Base-by-base conservation (phyloP, 1,284 basidiomycete genomes). In the Tilletia setariae region DNA sequence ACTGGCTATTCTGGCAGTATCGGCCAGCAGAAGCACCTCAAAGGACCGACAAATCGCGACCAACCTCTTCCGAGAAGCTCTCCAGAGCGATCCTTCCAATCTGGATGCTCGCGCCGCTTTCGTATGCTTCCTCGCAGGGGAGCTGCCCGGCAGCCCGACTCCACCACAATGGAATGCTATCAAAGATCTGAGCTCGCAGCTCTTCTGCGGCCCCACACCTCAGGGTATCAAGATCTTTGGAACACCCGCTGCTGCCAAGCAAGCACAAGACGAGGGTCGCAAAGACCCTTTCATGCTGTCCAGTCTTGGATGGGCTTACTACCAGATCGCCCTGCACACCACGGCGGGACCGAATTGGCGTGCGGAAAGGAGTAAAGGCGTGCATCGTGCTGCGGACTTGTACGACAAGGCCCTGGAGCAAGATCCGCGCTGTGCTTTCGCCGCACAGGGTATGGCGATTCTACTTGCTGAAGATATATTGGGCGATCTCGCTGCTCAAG, bases 401-500 rank as follows among this genome's bases (percentile, higher is more conserved):
- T 75, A 81, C 70, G 79, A 80, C 68, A 79, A 80, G 72, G 79
- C 80, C 19, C 68, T 82, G 1, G 67, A 46, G 19, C 70, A 70
- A 16, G 74, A 82, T 59, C 51, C 72, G 15, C 71, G 73, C 25
- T 77, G 77, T 51, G 78, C 76, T 16, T 80, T 82, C 63, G 80
- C 80, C 19, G 78, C 79, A 4, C 80, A 82, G 61, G 79, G 77
- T 11, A 73, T 82, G 68, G 79, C 79, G 21, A 78, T 82, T 61
- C 66, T 82, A 35, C 68, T 76, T 9, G 79, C 77, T 16, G 80
- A 82, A 63, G 80, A 80, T 43, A 76, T 74, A 4, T 69, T 82
- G 63, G 74, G 75, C 30, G 79, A 79, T 28, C 28, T 42, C 15
- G 68, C 68, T 11, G 67, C 67, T 3, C 40, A 66, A 59, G 53